These are phyloP conservation scores for Coleophoma cylindrospora DNA, from an alignment of 2,329 filamentous ascomycete species.

Conservation along the genomic window DNA sequence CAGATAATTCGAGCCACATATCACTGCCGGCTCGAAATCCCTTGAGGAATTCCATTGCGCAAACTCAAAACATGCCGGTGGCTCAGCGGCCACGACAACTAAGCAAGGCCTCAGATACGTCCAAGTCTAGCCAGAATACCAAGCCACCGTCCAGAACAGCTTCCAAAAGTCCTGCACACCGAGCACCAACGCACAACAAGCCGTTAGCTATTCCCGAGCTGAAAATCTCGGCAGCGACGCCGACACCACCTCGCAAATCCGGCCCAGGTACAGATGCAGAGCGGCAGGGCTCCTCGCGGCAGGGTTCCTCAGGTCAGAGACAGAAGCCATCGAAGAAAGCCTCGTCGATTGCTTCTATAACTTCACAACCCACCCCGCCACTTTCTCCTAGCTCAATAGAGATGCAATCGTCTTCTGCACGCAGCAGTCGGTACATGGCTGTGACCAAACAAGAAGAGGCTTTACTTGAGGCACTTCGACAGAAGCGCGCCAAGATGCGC, in stretches of 20 bases:
- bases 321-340: conserved; percentile 5
- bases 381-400: conserved; percentile 21
- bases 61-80: conserved; percentile 5
- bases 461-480: conserved; percentile 43
- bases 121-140: neutral
- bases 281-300: neutral
- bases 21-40: conserved; percentile 2
- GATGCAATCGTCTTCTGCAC: conserved; percentile 9
- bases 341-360: conserved; percentile 8
- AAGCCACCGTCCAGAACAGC: neutral
- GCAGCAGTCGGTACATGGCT: conserved; percentile 34
- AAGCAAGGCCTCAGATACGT: neutral
- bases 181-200: neutral
- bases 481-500: conserved; percentile 39
- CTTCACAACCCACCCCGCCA: conserved; percentile 21
- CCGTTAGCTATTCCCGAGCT: neutral
- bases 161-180: neutral
- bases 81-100: neutral
- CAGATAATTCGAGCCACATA: conserved; percentile 11
- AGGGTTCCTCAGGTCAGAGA: neutral
- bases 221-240: neutral
- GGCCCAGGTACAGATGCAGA: too few relatives aligned
- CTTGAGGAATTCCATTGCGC: neutral
- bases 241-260: neutral
- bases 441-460: conserved; percentile 48